A percentile compares a stretch with the other conserved stretches of the same genome.
phyloP scores from a whole-genome alignment of 345 rosid genomes.

The Angophora floribunda region DNA sequence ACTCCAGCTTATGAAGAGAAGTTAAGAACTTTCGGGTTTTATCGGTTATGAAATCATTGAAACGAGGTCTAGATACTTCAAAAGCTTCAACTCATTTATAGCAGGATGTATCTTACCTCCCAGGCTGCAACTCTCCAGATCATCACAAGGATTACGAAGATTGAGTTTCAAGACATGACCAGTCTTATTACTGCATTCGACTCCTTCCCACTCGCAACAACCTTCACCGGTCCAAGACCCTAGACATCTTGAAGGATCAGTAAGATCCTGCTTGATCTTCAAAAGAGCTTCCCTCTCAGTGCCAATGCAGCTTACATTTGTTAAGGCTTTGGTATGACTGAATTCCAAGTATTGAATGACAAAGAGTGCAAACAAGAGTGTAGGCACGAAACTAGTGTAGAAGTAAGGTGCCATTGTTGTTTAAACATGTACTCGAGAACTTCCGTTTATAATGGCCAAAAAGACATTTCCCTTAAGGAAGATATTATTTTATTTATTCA shows the following conservation, averaged over 20 bases:
- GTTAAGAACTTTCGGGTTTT: too few relatives aligned
- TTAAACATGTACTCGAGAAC: too few relatives aligned
- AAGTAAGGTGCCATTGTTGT: not conserved
- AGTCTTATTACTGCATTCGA: not conserved
- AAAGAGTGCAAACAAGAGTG: not conserved
- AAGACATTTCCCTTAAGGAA: too few relatives aligned
- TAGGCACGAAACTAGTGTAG: not conserved
- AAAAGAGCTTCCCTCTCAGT: not conserved
- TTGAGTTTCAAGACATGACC: not conserved
- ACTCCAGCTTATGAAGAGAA: too few relatives aligned
- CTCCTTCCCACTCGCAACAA: not conserved
- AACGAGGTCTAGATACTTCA: too few relatives aligned
- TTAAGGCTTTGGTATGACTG: too few relatives aligned
- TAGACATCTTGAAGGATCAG: not conserved
- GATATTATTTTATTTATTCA: too few relatives aligned
- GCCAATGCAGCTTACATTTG: not conserved
- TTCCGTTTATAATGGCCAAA: too few relatives aligned
- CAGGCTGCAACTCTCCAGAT: too few relatives aligned
- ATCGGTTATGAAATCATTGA: too few relatives aligned
- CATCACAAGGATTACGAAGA: slow-evolving; percentile 6
- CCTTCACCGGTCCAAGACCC: not conserved
- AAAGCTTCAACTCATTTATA: too few relatives aligned
- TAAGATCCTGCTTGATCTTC: not conserved
- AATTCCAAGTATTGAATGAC: not conserved
- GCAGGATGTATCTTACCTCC: too few relatives aligned